These are phyloP conservation scores for Rhodotorula glutinis DNA, from an alignment of 1,284 basidiomycete species.

Conservation along the genomic window DNA sequence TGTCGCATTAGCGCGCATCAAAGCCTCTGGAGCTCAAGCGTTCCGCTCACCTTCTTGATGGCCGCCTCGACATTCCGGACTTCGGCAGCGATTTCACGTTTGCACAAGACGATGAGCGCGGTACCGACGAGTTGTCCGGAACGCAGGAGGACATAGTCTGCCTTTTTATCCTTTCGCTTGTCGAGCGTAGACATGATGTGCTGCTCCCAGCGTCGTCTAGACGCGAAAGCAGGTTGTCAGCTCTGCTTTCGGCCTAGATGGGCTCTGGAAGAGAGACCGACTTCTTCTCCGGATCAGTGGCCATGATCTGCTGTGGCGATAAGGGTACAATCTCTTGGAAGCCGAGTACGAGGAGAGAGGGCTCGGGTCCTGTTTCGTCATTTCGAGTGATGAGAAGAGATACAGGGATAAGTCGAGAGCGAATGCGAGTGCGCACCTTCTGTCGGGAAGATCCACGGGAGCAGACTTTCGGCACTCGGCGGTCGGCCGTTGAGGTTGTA, in stretches of 20 bases:
- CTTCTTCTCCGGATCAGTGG: slow-evolving; percentile 94
- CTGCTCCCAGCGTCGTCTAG: slow-evolving; percentile 79
- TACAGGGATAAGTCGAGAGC: background rate
- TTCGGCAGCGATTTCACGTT: slow-evolving; percentile 66
- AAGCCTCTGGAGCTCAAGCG: background rate
- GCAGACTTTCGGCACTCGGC: slow-evolving; percentile 70
- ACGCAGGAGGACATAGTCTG: slow-evolving; percentile 78
- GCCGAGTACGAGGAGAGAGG: slow-evolving; percentile 84
- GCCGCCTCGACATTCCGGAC: slow-evolving; percentile 89
- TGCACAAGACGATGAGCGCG: slow-evolving; percentile 80
- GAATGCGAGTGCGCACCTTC: slow-evolving; percentile 2
- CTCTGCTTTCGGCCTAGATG: background rate
- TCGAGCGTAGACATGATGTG: slow-evolving; percentile 76
- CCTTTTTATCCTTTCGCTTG: slow-evolving; percentile 59
- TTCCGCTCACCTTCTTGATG: slow-evolving; percentile 69
- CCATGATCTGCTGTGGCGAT: slow-evolving; percentile 85
- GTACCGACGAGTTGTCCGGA: slow-evolving; percentile 95
- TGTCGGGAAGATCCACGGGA: slow-evolving; percentile 78
- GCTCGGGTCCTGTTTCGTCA: slow-evolving; percentile 54
- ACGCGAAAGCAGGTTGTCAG: slow-evolving; percentile 15
- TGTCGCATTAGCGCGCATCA: too few species aligned
- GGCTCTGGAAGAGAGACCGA: slow-evolving; percentile 44
- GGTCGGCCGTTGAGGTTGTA: slow-evolving; percentile 94
- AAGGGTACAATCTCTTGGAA: slow-evolving; percentile 98
- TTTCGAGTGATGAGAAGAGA: background rate